Evolutionary conservation across 805 yeast genomes (phyloP).

Genomic region (Zygosaccharomyces siamensis): DNA sequence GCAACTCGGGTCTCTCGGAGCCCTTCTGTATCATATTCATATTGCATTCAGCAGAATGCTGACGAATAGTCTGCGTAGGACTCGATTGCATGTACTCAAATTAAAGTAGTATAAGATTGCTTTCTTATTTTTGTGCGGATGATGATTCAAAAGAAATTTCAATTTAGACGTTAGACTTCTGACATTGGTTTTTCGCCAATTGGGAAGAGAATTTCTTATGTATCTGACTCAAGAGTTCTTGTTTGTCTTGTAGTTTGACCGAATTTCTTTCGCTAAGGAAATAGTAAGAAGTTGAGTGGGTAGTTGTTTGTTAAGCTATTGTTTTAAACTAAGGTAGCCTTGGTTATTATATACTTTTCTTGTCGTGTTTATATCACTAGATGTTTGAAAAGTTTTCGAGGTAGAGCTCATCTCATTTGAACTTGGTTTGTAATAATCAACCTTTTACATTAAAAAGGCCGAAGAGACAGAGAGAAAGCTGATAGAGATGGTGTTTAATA

Average conservation of each 20-base stretch:
- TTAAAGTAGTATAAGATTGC: not conserved
- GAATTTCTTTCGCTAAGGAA: not conserved
- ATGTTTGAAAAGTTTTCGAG: slow-evolving; percentile 6
- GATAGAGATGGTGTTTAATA: slow-evolving; percentile 35
- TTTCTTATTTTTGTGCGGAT: slow-evolving; percentile 5
- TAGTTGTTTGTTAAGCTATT: not conserved
- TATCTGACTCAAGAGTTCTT: slow-evolving; percentile 17
- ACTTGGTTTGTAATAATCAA: not conserved
- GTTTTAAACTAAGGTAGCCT: not conserved
- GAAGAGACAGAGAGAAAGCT: not conserved
- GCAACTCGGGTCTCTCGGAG: too few species aligned
- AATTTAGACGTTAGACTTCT: slow-evolving; percentile 40
- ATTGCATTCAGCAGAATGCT: slow-evolving; percentile 2
- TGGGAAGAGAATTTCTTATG: slow-evolving; percentile 32
- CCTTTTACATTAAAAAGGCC: not conserved
- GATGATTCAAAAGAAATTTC: slow-evolving; percentile 32
- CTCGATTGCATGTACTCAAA: not conserved
- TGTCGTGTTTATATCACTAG: not conserved
- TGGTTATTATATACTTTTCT: not conserved
- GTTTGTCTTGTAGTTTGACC: not conserved
- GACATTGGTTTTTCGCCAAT: slow-evolving; percentile 18
- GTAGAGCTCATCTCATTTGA: not conserved
- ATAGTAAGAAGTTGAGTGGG: too few species aligned
- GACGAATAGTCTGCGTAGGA: not conserved
- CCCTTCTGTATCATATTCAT: not conserved